Percentiles rank a stretch among this genome's conserved stretches.
Conservation (phyloP, 164 flowering plant species). For the Nymphaea thermarum region DNA sequence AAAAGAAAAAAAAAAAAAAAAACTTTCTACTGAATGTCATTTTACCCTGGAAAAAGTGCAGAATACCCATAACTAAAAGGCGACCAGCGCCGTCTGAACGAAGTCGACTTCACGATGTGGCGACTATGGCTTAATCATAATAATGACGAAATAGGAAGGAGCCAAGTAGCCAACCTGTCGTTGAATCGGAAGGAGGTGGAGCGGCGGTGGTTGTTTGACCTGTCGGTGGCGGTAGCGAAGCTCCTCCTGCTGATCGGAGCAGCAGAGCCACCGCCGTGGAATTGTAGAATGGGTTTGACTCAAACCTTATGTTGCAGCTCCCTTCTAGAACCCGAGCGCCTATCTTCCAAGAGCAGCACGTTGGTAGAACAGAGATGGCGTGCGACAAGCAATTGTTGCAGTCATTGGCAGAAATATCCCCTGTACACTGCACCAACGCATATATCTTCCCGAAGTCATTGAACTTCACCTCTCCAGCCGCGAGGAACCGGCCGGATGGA, state of each 20-base stretch:
- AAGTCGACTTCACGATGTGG: too few species aligned
- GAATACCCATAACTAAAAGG: too few species aligned
- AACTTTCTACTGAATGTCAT: too few species aligned
- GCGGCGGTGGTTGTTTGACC: background rate
- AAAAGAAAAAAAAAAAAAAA: too few species aligned
- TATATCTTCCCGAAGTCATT: constrained; percentile 10
- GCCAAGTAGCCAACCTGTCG: background rate
- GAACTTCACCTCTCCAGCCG: constrained; percentile 2
- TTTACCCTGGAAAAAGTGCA: too few species aligned
- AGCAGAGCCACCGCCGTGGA: background rate
- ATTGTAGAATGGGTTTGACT: constrained; percentile 13
- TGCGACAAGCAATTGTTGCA: constrained; percentile 18
- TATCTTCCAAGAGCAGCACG: constrained; percentile 8
- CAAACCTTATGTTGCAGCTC: constrained; percentile 25
- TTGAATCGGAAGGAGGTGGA: background rate
- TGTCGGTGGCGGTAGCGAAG: background rate
- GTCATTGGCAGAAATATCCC: constrained; percentile 12
- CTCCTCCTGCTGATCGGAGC: background rate
- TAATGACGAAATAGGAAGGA: background rate
- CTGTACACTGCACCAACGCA: constrained; percentile 27
- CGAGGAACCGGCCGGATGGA: constrained; percentile 6
- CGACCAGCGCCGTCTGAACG: too few species aligned
- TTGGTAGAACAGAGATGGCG: background rate
- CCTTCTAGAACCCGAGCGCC: constrained; percentile 18
- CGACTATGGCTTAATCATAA: background rate